Evolutionary conservation across 208 protist species (phyloP).

Genomic region (Balamuthia mandrillaris): DNA sequence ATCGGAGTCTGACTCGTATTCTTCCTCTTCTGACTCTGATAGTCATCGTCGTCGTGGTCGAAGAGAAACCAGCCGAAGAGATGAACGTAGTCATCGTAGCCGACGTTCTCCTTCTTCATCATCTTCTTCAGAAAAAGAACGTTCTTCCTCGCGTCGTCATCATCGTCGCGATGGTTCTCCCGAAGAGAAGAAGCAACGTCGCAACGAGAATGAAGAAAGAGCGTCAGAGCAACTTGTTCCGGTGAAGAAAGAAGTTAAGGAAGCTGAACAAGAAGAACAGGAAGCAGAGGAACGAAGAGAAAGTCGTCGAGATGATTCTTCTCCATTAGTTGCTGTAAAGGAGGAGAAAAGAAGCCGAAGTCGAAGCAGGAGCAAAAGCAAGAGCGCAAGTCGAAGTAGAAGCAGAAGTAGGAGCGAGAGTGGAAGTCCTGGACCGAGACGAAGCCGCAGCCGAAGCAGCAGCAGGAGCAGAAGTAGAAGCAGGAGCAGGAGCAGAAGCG

Average conservation of each 20-base stretch:
- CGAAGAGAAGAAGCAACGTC: not conserved
- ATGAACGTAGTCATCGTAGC: too few relatives aligned
- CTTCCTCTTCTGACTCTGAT: not conserved
- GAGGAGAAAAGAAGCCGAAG: not conserved
- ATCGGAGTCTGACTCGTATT: not conserved
- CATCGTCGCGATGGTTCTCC: too few relatives aligned
- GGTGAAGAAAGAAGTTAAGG: not conserved
- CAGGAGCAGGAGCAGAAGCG: not conserved
- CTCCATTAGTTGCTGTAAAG: not conserved
- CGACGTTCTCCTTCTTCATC: too few relatives aligned
- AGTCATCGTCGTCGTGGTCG: not conserved
- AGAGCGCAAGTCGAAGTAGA: not conserved
- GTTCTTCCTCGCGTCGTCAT: too few relatives aligned
- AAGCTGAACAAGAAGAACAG: not conserved
- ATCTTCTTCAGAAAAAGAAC: too few relatives aligned
- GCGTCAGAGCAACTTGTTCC: not conserved
- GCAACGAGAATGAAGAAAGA: not conserved
- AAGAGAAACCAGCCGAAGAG: not conserved
- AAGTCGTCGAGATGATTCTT: not conserved
- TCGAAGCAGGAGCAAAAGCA: not conserved
- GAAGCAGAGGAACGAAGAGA: not conserved
- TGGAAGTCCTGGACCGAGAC: not conserved
- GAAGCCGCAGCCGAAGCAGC: not conserved
- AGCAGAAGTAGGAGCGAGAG: not conserved
- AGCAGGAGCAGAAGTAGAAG: not conserved